Evolutionary conservation across 164 flowering plant genomes (phyloP), one percentile per base, ranked within the genome.

Genomic region (Umbilicus rupestris): DNA sequence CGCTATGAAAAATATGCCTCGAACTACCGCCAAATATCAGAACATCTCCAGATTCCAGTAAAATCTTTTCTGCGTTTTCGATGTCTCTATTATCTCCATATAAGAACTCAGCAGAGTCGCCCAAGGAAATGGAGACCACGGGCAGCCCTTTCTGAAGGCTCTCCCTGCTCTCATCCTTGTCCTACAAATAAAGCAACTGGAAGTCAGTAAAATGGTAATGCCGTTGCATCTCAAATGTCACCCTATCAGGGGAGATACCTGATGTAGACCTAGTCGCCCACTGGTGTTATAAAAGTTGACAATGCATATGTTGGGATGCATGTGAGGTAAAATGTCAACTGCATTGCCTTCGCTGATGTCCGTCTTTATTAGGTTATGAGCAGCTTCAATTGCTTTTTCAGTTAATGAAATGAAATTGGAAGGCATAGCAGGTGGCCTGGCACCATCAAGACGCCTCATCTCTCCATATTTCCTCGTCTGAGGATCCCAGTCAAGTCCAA

Each of bases 1-100:
- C 88, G 0, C 93, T 89, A 70, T 91, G 96, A 73, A 73, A 89
- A 14, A 86, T 66, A 60, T 66, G 79, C 66, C 92, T 73, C 12
- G 96, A 82, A 30, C 75, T 29, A 0, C 98, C 97, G 44, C 97
- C 96, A 71, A 89, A 91, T 74, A 91, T 80, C 42, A 91, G 44
- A 19, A 89, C 88, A 78, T 92, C 96, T 46, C 96, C 92, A 5
- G 94, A 89, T 64, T 87, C 86, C 69, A 92, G 65, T 7, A 29
- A 19, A n/a, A 87, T 74, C 52, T 73, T 79, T 8, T 78, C 68
- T 33, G 89, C 90, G 72, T 77, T 76, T 4, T 78, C 79, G 29
- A 55, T 63, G 55, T 84, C 81, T 63, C 85, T 81, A 16, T 73
- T 39, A 63, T 84, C 82, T n/a, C 87, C 85, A 67, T 80, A 89